Evolutionary conservation across 2,329 filamentous ascomycete species (phyloP).

Genomic region (Acarospora socialis): DNA sequence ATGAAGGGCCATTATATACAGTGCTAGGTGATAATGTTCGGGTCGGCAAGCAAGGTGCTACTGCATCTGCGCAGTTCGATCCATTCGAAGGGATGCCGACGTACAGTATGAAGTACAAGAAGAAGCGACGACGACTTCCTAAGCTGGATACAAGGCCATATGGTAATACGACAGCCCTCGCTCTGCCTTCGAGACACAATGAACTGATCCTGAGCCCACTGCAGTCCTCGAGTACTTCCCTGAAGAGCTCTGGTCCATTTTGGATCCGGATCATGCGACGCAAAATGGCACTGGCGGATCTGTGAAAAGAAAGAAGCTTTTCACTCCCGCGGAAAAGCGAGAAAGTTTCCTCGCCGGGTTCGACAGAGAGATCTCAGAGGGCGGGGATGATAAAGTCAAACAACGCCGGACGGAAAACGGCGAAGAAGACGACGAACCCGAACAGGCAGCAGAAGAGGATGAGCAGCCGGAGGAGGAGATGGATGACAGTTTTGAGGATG

Average conservation of each 20-base stretch:
- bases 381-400: too few species aligned
- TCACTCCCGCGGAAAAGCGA: too few species aligned
- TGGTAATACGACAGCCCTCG: constrained; percentile 22
- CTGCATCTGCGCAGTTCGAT: constrained; percentile 35
- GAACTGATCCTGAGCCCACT: constrained; percentile 1
- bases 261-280: constrained; percentile 39
- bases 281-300: not conserved
- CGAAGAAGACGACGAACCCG: constrained; percentile 27
- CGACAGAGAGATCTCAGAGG: constrained; percentile 16
- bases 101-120: constrained; percentile 44
- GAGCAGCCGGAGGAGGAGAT: constrained; percentile 37
- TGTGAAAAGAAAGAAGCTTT: not conserved
- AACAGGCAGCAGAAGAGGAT: constrained; percentile 29
- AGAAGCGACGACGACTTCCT: constrained; percentile 40
- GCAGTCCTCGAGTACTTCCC: constrained; percentile 45
- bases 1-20: constrained; percentile 46
- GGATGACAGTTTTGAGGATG: constrained; percentile 46
- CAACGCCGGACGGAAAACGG: constrained; percentile 24
- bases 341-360: too few species aligned
- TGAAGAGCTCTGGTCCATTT: constrained; percentile 39
- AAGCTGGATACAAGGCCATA: constrained; percentile 40
- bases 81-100: constrained; percentile 48
- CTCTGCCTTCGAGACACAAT: not conserved
- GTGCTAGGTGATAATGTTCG: constrained; percentile 27
- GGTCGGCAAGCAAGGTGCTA: constrained; percentile 6